Base-by-base conservation (phyloP, 176 grass and related monocot genomes). In the Carex myosuroides region DNA sequence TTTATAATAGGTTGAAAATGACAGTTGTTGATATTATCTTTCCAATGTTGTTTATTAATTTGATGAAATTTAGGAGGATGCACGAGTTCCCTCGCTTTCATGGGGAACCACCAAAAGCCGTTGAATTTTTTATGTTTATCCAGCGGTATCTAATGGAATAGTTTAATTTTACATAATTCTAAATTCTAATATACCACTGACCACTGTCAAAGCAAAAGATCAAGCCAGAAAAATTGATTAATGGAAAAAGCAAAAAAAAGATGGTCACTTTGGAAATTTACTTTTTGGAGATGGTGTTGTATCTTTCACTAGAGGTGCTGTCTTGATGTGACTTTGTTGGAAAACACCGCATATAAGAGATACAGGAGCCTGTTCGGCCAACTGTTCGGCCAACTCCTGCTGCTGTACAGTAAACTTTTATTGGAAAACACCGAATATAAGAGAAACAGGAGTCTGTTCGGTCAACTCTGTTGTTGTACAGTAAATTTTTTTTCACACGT, bases 11-110 rank as follows among this genome's bases (percentile, higher is more conserved):
- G 44, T 74, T 52, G 72, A 55, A 75, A 54, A 75, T 75, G 71
- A 75, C 13, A 13, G 64, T 3, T 67, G 37, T 18, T 41, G 16
- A 72, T 14, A 30, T 53, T 75, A 75, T 52, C 12, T 77, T 74
- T 52, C 26, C 1, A 30, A 9, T 55, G 50, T 55, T 29, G 24
- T 53, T 77, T 16, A 72, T 22, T 75, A 14, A 54, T 11, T 75
- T 54, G 21, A 54, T 55, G 48, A 76, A 30, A 55, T 76, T 76
- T 76, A 75, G 22, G 48, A 55, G 24, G 72, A 55, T 76, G 13
- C 72, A 76, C 48, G 72, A 56, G 72, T 76, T 76, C 13, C 13
- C 48, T 55, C 72, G 72, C 48, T 76, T 74, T 32, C 72, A 76
- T 55, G 46, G 71, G 70, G 71, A 75, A 75, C 71, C 44, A 74